These are phyloP conservation scores for Aspergillus calidoustus DNA, from an alignment of 2,329 filamentous ascomycete species.

Conservation along the genomic window DNA sequence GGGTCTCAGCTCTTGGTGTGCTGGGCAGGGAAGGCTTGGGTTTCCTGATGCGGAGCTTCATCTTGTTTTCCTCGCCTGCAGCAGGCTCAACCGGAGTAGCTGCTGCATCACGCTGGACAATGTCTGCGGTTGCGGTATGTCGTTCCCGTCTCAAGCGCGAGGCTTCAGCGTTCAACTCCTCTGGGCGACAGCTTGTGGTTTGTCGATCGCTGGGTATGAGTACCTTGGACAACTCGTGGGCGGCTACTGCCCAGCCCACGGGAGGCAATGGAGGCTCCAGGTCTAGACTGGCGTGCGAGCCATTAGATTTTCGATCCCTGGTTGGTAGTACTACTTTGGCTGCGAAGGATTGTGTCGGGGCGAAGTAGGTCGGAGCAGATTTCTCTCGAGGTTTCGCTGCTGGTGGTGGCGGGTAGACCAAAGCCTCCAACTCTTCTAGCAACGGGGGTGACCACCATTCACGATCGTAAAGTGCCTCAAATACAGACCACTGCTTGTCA, in stretches of 20 bases:
- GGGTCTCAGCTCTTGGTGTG: conserved; percentile 59
- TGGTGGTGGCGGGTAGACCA: conserved; percentile 57
- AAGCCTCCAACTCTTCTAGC: conserved; percentile 71
- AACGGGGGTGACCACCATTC: conserved; percentile 72
- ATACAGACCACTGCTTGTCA: conserved; percentile 13
- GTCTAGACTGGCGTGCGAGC: conserved; percentile 52
- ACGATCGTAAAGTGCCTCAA: conserved; percentile 61
- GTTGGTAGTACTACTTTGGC: conserved; percentile 75
- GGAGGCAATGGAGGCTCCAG: conserved; percentile 68
- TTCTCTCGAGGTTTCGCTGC: conserved; percentile 61
- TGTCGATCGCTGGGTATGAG: conserved; percentile 78
- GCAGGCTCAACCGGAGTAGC: conserved; percentile 26
- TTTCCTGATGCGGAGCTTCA: conserved; percentile 76
- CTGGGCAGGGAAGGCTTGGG: conserved; percentile 49
- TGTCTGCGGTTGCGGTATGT: conserved; percentile 55
- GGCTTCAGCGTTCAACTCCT: conserved; percentile 76
- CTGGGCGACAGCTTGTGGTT: conserved; percentile 74
- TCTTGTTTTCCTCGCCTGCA: conserved; percentile 57
- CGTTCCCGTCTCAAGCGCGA: conserved; percentile 67
- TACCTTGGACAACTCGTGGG: conserved; percentile 79
- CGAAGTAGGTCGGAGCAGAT: conserved; percentile 73
- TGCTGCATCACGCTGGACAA: conserved; percentile 13
- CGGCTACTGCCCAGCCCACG: conserved; percentile 83
- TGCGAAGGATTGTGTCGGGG: conserved; percentile 84
- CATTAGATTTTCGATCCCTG: conserved; percentile 54